Evolutionary conservation across 441 rosid species (phyloP).

Genomic region (Erodium trifolium): DNA sequence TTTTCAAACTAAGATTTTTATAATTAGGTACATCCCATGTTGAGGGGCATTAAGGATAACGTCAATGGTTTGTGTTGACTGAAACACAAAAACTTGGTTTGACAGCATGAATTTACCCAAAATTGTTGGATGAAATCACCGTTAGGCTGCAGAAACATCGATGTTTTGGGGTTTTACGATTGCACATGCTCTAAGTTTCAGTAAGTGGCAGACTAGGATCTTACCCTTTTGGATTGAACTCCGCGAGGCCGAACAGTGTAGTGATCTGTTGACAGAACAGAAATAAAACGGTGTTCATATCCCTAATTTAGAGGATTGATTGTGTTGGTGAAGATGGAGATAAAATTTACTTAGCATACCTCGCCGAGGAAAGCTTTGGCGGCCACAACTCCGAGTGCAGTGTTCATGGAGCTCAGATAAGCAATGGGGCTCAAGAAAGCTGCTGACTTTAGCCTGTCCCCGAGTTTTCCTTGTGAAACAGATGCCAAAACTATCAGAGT

Average conservation of each 20-base stretch:
- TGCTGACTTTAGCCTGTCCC: constrained; percentile 54
- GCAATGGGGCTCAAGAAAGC: constrained; percentile 81
- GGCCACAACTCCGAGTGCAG: constrained; percentile 52
- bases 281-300: background rate
- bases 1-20: too few species aligned
- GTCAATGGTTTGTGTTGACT: too few species aligned
- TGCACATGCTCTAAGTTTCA: background rate
- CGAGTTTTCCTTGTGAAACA: constrained; percentile 57
- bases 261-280: constrained; percentile 36
- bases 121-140: too few species aligned
- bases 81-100: too few species aligned
- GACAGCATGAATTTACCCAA: too few species aligned
- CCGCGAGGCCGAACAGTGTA: constrained; percentile 46
- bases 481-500: constrained; percentile 71
- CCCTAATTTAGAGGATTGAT: too few species aligned
- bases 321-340: too few species aligned
- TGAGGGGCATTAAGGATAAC: too few species aligned
- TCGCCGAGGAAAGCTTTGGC: constrained; percentile 70
- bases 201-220: background rate
- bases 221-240: constrained; percentile 83
- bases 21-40: too few species aligned
- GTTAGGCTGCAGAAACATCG: too few species aligned
- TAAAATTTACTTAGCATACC: constrained; percentile 28
- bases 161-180: too few species aligned
- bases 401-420: constrained; percentile 84